Evolutionary conservation across 2,329 filamentous ascomycete genomes (phyloP).

Genomic region (Dendrostoma leiphaemia): DNA sequence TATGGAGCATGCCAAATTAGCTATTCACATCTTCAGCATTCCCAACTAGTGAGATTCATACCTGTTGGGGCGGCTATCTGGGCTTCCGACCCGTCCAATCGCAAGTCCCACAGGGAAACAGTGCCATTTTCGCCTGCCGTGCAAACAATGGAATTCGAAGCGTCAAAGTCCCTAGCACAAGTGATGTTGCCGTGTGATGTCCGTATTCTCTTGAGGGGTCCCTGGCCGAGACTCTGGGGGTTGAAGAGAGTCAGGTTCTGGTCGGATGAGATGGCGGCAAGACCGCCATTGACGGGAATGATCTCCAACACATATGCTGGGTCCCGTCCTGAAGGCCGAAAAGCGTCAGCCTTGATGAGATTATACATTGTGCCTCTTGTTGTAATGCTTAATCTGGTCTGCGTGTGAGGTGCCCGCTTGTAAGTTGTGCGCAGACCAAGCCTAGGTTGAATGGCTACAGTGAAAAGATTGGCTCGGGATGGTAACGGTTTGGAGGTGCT

Average conservation of each 20-base stretch:
- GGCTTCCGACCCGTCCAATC: conserved; percentile 39
- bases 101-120: conserved; percentile 65
- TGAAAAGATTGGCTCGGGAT: too few species aligned
- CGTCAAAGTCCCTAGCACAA: conserved; percentile 56
- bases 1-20: conserved; percentile 20
- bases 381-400: too few species aligned
- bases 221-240: conserved; percentile 51
- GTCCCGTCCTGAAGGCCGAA: conserved; percentile 37
- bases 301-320: conserved; percentile 58
- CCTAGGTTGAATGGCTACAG: too few species aligned
- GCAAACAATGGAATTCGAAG: conserved; percentile 52
- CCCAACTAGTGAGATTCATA: too few species aligned
- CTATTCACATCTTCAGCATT: too few species aligned
- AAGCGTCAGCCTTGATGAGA: conserved; percentile 37
- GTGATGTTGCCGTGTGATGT: conserved; percentile 63
- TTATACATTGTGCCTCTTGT: conserved; percentile 36
- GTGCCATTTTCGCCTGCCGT: conserved; percentile 72
- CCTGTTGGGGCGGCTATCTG: conserved; percentile 44
- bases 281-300: conserved; percentile 40
- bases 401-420: too few species aligned
- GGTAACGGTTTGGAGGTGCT: too few species aligned
- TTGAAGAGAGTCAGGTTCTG: conserved; percentile 65
- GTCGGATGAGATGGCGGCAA: conserved; percentile 66
- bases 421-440: conserved; percentile 1
- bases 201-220: conserved; percentile 45